These are phyloP conservation scores for Lasiodiplodia theobromae DNA, from an alignment of 2,329 filamentous ascomycete genomes.

Conservation along the genomic window DNA sequence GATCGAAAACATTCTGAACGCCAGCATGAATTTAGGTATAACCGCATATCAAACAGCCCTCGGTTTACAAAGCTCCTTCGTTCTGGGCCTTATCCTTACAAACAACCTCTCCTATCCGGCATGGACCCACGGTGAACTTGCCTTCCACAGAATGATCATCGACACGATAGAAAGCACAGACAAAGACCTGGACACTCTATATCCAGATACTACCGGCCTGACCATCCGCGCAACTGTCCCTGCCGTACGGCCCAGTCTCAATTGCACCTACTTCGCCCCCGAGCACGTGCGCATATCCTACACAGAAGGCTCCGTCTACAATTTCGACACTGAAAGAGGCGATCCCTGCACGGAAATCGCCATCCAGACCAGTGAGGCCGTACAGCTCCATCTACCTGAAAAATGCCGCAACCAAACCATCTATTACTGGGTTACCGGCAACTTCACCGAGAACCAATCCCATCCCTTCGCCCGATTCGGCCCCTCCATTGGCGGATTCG, in stretches of 20 bases:
- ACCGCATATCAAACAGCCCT: too few species aligned
- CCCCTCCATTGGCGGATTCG: too few species aligned
- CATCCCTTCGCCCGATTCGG: too few species aligned
- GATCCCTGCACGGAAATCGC: not conserved
- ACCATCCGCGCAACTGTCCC: not conserved
- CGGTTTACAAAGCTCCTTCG: not conserved
- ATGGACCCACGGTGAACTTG: not conserved
- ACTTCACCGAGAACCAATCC: too few species aligned
- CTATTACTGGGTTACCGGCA: too few species aligned
- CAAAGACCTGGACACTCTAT: too few species aligned
- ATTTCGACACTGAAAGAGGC: rapidly evolving
- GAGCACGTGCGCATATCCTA: not conserved
- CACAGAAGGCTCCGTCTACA: too few species aligned
- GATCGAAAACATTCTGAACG: not conserved
- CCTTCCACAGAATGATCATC: not conserved
- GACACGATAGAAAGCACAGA: not conserved
- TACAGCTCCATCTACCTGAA: too few species aligned
- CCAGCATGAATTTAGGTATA: too few species aligned
- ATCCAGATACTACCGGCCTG: not conserved
- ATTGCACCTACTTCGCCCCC: not conserved
- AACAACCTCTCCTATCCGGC: not conserved
- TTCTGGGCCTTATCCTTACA: not conserved
- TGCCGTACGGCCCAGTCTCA: not conserved
- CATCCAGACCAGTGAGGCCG: not conserved
- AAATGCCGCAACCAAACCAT: too few species aligned